Evolutionary conservation across 352 stramenopile species (phyloP), one percentile per base, ranked within the genome.

Genomic region (Phytopythium oedochilum): DNA sequence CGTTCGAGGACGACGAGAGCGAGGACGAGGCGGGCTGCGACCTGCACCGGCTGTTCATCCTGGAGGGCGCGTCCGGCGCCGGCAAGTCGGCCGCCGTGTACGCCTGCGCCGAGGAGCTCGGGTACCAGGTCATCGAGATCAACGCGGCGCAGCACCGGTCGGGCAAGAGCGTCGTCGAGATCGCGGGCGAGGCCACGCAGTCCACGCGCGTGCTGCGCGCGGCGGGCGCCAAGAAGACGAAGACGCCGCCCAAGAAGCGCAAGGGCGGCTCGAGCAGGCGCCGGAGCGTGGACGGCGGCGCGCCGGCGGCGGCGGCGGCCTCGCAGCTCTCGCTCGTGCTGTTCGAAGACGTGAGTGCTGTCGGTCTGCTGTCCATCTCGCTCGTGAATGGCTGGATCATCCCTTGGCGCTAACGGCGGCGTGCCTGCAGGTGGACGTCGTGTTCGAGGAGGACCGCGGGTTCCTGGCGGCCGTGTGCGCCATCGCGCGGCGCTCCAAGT

Each of bases 81-180:
- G 84, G 84, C 44, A 94, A 94, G 61, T 92, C 82, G 5, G 77
- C 79, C n/a, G 73, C 77, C 1, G 82, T 92, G 10, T 91, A 89
- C 43, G 84, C 82, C 1, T 94, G 84, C 23, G 82, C 84, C 0
- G 78, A 88, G 56, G 84, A 92, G 56, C 62, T 92, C 20, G 84
- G 84, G 9, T 94, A 86, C 57, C 63, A 94, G 53, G 82, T 94
- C 29, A 89, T 94, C 42, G 84, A 94, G 55, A 92, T 94, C 61
- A 92, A 94, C 47, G 84, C 84, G 1, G 78, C 78, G 28, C 83
- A 92, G 51, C 78, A 76, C 46, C 84, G 84, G 3, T 83, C 78
- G 1, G 82, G 84, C 15, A 84, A 86, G 40, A 75, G 71, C 15
- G 63, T 94, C 32, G 57, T 91, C 8, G 80, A 92, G 47, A 75